phyloP scores from a whole-genome alignment of 2,329 filamentous ascomycete genomes.

The Arthrobotrys iridis region DNA sequence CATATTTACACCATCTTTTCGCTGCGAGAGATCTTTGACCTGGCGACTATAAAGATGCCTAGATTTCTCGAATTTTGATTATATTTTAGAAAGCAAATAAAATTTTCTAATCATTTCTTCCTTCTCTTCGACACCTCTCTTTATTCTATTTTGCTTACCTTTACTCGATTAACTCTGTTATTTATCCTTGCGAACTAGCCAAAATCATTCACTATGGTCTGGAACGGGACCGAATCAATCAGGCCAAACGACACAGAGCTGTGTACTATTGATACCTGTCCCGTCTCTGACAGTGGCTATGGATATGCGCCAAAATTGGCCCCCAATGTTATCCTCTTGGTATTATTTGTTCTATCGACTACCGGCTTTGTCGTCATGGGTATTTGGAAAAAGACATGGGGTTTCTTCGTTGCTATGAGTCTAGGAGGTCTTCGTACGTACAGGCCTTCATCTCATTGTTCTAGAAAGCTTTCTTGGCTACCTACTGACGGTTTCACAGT shows the following conservation, averaged over 20 bases:
- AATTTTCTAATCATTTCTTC: not conserved
- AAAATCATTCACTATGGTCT: slow-evolving; percentile 15
- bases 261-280: slow-evolving; percentile 55
- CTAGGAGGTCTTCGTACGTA: slow-evolving; percentile 62
- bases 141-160: not conserved
- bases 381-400: slow-evolving; percentile 57
- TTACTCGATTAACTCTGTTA: not conserved
- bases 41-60: not conserved
- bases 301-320: slow-evolving; percentile 55
- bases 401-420: slow-evolving; percentile 64
- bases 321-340: slow-evolving; percentile 53
- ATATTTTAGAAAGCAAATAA: not conserved
- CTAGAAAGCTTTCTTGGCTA: not conserved
- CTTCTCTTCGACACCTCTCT: not conserved
- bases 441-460: not conserved
- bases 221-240: slow-evolving; percentile 12
- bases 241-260: not conserved
- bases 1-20: no score
- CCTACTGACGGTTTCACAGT: slow-evolving; percentile 58
- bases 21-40: not conserved
- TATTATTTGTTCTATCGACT: slow-evolving; percentile 54
- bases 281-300: slow-evolving; percentile 49
- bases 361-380: slow-evolving; percentile 55
- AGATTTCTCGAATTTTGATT: not conserved
- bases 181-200: not conserved